Conservation (phyloP, 352 stramenopile species). For the Aphanomyces euteiches region DNA sequence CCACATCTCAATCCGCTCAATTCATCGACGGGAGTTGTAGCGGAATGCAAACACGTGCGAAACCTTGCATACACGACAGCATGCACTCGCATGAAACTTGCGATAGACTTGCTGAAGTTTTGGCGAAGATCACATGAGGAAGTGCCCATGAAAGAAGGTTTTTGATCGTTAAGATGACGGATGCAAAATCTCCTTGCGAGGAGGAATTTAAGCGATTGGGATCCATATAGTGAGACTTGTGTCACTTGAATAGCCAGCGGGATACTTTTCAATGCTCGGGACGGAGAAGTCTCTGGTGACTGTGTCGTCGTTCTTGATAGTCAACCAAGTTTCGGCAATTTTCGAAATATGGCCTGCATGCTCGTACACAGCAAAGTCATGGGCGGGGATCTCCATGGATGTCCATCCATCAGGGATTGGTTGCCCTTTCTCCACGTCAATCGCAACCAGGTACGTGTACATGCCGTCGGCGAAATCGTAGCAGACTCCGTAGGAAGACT, state of each 20-base stretch:
- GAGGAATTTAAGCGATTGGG: too few relatives aligned
- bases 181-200: too few relatives aligned
- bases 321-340: background rate
- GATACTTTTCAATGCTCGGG: background rate
- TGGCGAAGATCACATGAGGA: too few relatives aligned
- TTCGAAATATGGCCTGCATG: background rate
- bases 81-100: too few relatives aligned
- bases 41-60: too few relatives aligned
- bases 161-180: too few relatives aligned
- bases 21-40: too few relatives aligned
- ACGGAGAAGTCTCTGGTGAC: background rate
- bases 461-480: background rate
- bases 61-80: too few relatives aligned
- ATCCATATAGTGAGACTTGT: background rate
- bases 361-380: background rate
- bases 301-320: background rate
- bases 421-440: background rate
- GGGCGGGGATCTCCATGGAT: background rate
- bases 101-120: too few relatives aligned
- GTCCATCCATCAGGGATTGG: background rate
- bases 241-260: background rate
- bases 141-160: too few relatives aligned
- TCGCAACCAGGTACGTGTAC: constrained; percentile 1
- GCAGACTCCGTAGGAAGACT: background rate
- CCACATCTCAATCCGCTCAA: too few relatives aligned